phyloP scores from a whole-genome alignment of 129 eudicot genomes.

The Artemisia argyi region DNA sequence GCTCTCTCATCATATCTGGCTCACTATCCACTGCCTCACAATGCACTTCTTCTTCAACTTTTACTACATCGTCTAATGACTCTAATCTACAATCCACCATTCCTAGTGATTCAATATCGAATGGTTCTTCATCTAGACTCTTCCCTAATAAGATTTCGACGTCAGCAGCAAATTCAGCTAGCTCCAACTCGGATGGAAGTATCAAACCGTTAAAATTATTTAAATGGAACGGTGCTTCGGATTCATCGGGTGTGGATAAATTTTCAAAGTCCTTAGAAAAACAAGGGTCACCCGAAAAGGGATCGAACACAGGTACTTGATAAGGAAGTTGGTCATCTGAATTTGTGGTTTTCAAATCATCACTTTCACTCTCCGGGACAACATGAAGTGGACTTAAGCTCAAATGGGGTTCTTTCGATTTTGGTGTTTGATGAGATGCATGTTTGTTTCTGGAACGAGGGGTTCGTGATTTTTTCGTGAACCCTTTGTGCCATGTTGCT shows the following conservation, averaged over 20 bases:
- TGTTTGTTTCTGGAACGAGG: constrained; percentile 42
- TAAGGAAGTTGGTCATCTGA: constrained; percentile 53
- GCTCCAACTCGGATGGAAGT: constrained; percentile 52
- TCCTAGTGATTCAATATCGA: constrained; percentile 47
- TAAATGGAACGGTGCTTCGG: neutral
- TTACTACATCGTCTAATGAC: constrained; percentile 13
- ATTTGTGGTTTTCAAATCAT: constrained; percentile 34
- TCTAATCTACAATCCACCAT: constrained; percentile 30
- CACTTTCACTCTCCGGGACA: constrained; percentile 51
- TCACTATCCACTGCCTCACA: constrained; percentile 18
- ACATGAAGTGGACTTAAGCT: constrained; percentile 25
- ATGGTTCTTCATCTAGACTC: constrained; percentile 51
- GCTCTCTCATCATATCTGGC: constrained; percentile 30
- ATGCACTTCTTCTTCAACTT: constrained; percentile 34
- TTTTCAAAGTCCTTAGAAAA: constrained; percentile 26
- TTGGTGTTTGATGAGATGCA: constrained; percentile 14
- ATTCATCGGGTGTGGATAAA: neutral
- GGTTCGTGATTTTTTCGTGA: constrained; percentile 58
- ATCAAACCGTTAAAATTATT: constrained; percentile 26
- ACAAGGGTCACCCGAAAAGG: constrained; percentile 16
- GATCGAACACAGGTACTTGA: constrained; percentile 53
- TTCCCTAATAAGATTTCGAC: constrained; percentile 45
- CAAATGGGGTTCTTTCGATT: neutral
- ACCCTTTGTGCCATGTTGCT: constrained; percentile 58
- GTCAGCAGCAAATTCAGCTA: constrained; percentile 70